Evolutionary conservation across 2,329 filamentous ascomycete genomes (phyloP).

Genomic region (Aspergillus sp.): DNA sequence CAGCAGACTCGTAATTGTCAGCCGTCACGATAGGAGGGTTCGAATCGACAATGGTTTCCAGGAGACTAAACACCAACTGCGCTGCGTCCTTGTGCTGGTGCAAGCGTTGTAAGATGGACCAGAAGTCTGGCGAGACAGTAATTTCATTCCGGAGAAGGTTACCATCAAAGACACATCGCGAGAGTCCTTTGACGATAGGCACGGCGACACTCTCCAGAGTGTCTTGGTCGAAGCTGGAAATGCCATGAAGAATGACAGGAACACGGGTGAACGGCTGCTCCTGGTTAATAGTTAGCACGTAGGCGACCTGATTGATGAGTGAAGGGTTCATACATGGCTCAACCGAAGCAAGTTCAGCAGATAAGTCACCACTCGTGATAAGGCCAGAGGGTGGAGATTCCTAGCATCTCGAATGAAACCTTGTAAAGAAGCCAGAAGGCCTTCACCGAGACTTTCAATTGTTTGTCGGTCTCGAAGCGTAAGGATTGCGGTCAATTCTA

Average conservation of each 20-base stretch:
- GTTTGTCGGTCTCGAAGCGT: slow-evolving; percentile 74
- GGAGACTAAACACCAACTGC: slow-evolving; percentile 78
- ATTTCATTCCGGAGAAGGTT: slow-evolving; percentile 83
- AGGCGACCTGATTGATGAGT: background rate
- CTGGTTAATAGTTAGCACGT: slow-evolving; percentile 44
- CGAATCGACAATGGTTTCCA: slow-evolving; percentile 71
- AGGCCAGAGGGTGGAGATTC: slow-evolving; percentile 76
- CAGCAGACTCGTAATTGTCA: slow-evolving; percentile 90
- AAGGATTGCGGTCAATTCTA: slow-evolving; percentile 84
- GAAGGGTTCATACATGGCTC: slow-evolving; percentile 68
- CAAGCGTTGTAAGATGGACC: slow-evolving; percentile 80
- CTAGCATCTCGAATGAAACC: slow-evolving; percentile 75
- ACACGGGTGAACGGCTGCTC: slow-evolving; percentile 89
- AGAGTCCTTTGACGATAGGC: slow-evolving; percentile 75
- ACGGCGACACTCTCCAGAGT: slow-evolving; percentile 72
- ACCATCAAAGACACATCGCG: slow-evolving; percentile 74
- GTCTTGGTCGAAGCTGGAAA: slow-evolving; percentile 81
- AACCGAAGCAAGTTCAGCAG: slow-evolving; percentile 76
- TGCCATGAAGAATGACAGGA: slow-evolving; percentile 85
- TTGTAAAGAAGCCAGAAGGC: slow-evolving; percentile 77
- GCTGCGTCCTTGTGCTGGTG: slow-evolving; percentile 69
- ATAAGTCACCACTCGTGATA: slow-evolving; percentile 84
- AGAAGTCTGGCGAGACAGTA: slow-evolving; percentile 95
- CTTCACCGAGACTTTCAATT: slow-evolving; percentile 70
- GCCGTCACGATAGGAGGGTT: slow-evolving; percentile 82